Conservation (phyloP, 1,139 yeast species). For the Taphrina populina region DNA sequence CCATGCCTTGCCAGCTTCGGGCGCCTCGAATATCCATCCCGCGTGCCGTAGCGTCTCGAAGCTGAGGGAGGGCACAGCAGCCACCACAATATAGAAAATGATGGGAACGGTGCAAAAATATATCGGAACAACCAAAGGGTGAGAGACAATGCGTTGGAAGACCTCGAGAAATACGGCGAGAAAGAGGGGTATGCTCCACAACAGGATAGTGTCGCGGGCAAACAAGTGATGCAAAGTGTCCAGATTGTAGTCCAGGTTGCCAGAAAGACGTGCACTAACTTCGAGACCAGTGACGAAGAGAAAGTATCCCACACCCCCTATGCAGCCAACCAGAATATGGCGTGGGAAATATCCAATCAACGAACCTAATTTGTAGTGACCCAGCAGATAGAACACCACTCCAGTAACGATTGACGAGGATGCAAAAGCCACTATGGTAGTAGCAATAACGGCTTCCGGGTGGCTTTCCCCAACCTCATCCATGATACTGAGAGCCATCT, state of each 20-base stretch:
- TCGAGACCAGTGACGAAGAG: constrained; percentile 86
- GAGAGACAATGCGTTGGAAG: constrained; percentile 63
- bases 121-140: constrained; percentile 76
- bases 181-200: constrained; percentile 71
- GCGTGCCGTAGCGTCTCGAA: constrained; percentile 59
- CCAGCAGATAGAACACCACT: constrained; percentile 68
- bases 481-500: constrained; percentile 79
- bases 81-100: constrained; percentile 65
- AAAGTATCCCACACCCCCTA: constrained; percentile 97
- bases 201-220: constrained; percentile 50
- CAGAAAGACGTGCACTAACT: constrained; percentile 75
- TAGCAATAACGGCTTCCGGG: constrained; percentile 68
- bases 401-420: constrained; percentile 84
- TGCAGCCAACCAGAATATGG: constrained; percentile 92
- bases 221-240: constrained; percentile 49
- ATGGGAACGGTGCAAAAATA: constrained; percentile 72
- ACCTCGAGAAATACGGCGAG: constrained; percentile 61
- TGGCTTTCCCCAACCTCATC: constrained; percentile 55
- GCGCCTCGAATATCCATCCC: constrained; percentile 82
- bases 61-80: constrained; percentile 63
- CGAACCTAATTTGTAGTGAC: constrained; percentile 75
- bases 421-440: constrained; percentile 84
- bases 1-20: constrained; percentile 76
- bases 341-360: constrained; percentile 94
- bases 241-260: constrained; percentile 64